Evolutionary conservation across 192 early-diverging fungal species (phyloP), one percentile per base, ranked within the genome.

Genomic region (Backusella tuberculispora): DNA sequence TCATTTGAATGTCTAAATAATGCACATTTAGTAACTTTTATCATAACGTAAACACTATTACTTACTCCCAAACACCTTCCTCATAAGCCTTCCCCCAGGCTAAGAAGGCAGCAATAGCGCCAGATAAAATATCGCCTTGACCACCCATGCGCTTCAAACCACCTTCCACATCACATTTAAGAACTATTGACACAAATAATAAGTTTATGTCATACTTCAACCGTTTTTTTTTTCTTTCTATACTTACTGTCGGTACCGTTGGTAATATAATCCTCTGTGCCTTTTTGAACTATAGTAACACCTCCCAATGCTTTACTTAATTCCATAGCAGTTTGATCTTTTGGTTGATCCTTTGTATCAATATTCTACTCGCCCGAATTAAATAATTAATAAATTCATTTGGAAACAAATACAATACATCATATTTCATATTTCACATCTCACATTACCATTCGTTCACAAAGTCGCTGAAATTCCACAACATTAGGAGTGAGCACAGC

Each of bases 101-200:
- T 48, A 98, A 63, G 37, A 97, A 97, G 13, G 97, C 88, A 0
- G 91, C 94, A 37, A 95, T 77, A 6, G 89, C 73, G 17, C 98
- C 98, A 13, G 93, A 88, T 29, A 99, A 84, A 6, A 99, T 82
- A 78, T 99, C 98, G 40, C 98, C 98, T 74, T 98, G 98, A 1
- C 98, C 97, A 21, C 98, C 98, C 76, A 95, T 96, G 14, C 98
- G 83, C 56, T 96, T 89, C 48, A 94, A 80, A 4, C 93, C 91
- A 24, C 96, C 94, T 34, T 78, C 75, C 26, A 84, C 85, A 60
- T 89, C 84, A 50, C 92, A 94, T 1, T 79, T 63, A 64, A 91
- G 79, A 3, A 93, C 88, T 85, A 69, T 78, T 24, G n/a, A 66
- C 47, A 64, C 29, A 41, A 37, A 21, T 13, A 24, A 43, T 29